Evolutionary conservation across 768 basidiomycete genomes (phyloP).

Genomic region (Butyriboletus loyo): DNA sequence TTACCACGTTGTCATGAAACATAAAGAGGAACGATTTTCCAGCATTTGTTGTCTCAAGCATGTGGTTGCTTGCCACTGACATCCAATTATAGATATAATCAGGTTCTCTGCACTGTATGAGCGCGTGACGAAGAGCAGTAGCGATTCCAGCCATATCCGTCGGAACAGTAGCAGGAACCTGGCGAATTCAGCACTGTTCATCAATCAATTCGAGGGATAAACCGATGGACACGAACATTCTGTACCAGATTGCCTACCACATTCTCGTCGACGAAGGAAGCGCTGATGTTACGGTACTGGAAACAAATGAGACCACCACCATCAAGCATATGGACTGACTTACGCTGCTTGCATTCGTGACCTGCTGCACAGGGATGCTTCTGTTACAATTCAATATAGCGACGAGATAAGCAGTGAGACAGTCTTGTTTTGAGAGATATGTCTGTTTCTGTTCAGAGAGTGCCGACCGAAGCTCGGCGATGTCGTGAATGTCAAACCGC

Average conservation of each 20-base stretch:
- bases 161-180: slow-evolving; percentile 16
- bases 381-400: slow-evolving; percentile 18
- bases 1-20: slow-evolving; percentile 5
- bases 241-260: slow-evolving; percentile 20
- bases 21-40: slow-evolving; percentile 16
- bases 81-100: slow-evolving; percentile 19
- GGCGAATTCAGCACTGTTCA: not conserved
- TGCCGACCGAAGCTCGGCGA: slow-evolving; percentile 13
- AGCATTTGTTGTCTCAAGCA: slow-evolving; percentile 19
- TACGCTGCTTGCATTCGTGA: slow-evolving; percentile 31
- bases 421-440: slow-evolving; percentile 28
- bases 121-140: slow-evolving; percentile 12
- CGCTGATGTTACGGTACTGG: slow-evolving; percentile 19
- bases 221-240: slow-evolving; percentile 13
- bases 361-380: slow-evolving; percentile 7
- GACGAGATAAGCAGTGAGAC: slow-evolving; percentile 29
- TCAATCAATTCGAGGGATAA: not conserved
- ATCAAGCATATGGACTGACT: not conserved
- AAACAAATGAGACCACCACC: not conserved
- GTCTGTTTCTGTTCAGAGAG: slow-evolving; percentile 3
- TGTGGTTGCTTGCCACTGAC: slow-evolving; percentile 14
- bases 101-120: slow-evolving; percentile 10
- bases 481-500: slow-evolving; percentile 7
- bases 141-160: slow-evolving; percentile 18
- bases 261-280: slow-evolving; percentile 16